Evolutionary conservation across 139 green algal species (phyloP).

Genomic region (Chlamydomonas asymmetrica): DNA sequence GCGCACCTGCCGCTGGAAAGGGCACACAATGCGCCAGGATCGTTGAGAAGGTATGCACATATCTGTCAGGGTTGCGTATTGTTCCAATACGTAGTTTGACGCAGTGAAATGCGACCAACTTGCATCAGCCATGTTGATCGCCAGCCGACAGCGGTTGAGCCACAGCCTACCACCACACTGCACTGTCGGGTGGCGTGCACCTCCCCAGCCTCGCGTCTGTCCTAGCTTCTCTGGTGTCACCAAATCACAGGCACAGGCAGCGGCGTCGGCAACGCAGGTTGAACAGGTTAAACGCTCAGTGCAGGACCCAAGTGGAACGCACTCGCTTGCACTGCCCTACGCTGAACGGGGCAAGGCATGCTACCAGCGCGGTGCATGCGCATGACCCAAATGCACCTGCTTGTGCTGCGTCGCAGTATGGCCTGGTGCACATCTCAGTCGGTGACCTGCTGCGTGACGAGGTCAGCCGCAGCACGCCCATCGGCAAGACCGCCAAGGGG

Average conservation of each 20-base stretch:
- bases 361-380: neutral
- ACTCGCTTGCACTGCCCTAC: neutral
- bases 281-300: neutral
- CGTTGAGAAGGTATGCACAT: slow-evolving; percentile 86
- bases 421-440: slow-evolving; percentile 93
- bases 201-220: neutral
- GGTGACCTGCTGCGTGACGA: slow-evolving; percentile 97
- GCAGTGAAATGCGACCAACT: no score
- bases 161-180: no score
- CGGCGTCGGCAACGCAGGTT: neutral
- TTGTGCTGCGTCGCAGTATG: slow-evolving; percentile 69
- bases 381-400: neutral
- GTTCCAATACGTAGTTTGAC: no score
- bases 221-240: neutral
- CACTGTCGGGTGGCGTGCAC: no score
- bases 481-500: slow-evolving; percentile 58
- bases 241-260: neutral
- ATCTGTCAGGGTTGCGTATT: no score
- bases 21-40: slow-evolving; percentile 95
- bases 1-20: slow-evolving; percentile 95
- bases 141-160: neutral
- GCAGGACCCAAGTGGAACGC: no score
- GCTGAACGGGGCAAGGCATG: neutral
- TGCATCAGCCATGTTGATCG: no score
- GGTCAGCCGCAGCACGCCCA: slow-evolving; percentile 82